Base-by-base conservation (phyloP, 345 rosid species). In the Moricandia arvensis region DNA sequence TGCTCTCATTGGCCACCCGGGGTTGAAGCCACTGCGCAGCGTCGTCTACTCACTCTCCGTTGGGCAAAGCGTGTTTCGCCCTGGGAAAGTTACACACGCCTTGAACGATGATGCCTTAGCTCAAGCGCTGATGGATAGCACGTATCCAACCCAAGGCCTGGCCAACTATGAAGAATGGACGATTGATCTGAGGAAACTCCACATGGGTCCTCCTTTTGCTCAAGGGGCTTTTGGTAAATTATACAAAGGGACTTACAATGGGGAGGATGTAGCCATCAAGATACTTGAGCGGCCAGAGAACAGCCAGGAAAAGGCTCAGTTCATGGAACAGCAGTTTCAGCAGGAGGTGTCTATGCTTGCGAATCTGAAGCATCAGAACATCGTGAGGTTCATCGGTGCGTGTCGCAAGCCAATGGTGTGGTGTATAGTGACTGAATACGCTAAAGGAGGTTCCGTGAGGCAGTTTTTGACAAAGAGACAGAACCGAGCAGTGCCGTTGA, bases 21-120 rank as follows among this genome's bases (percentile, higher is more conserved):
- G 49, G 15, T 4, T 41, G 15, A 41, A 41, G 49, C 49, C 49
- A 83, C 81, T 76, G 38, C 80, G 80, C 17, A 68, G 58, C n/a
- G 65, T 41, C 8, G 73, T 71, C 65, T 76, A 77, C 76, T 60
- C 80, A 6, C 81, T 79, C 61, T 82, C 89, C 0, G 84, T 79
- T 4, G 87, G 85, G 1, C 87, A 85, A 7, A 83, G 86, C 33
- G 85, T 85, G 0, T 78, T 81, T 62, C 90, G 81, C 18, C 88
- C 84, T 0, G 82, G 86, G 11, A 82, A 37, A 62, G 80, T 77
- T 24, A 78, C 80, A 0, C 88, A 83, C 71, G 84, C 82, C 0
- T 68, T 85, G 57, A 85, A 80, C 59, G 88, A 87, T 63, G 90
- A 87, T 69, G 87, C 82, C 15, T 72, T 87, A 10, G 83, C 82